Conservation (phyloP, 78 protist genomes). For the Isochrysis galbana region DNA sequence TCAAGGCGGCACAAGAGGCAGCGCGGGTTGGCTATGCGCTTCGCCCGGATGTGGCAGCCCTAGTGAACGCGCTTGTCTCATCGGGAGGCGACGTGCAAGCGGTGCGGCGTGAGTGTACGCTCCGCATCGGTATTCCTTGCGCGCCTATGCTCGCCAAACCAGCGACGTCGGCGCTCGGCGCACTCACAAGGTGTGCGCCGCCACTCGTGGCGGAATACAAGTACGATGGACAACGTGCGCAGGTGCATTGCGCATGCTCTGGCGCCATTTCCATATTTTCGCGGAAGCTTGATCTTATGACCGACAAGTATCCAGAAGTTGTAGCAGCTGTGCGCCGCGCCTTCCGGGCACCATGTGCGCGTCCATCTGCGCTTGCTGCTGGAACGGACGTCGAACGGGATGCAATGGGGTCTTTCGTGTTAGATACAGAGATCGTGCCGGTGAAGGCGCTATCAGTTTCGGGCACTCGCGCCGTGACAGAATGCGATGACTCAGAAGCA, state of each 20-base stretch:
- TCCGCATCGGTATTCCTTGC: background rate
- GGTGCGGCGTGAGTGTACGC: background rate
- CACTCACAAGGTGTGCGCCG: background rate
- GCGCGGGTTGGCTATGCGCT: background rate
- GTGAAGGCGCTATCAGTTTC: background rate
- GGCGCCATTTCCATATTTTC: constrained; percentile 20
- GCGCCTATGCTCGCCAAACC: constrained; percentile 44
- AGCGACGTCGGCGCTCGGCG: background rate
- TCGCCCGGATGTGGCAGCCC: background rate
- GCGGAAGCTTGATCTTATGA: constrained; percentile 47
- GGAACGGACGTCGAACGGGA: too few species aligned
- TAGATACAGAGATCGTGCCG: constrained; percentile 54
- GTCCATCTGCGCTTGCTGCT: too few species aligned
- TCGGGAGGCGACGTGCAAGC: background rate
- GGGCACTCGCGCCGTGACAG: background rate
- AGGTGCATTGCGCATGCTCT: constrained; percentile 10
- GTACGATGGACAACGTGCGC: constrained; percentile 67
- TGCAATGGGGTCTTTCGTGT: background rate
- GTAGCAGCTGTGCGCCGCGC: background rate
- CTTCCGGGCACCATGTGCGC: background rate
- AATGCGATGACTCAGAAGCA: background rate
- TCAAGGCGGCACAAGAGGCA: background rate
- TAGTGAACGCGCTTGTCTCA: background rate
- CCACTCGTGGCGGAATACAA: constrained; percentile 32
- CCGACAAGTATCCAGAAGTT: constrained; percentile 41